Percentiles rank a stretch among this genome's conserved stretches.
phyloP scores from a whole-genome alignment of 768 basidiomycete species.

The Russula vinacea region DNA sequence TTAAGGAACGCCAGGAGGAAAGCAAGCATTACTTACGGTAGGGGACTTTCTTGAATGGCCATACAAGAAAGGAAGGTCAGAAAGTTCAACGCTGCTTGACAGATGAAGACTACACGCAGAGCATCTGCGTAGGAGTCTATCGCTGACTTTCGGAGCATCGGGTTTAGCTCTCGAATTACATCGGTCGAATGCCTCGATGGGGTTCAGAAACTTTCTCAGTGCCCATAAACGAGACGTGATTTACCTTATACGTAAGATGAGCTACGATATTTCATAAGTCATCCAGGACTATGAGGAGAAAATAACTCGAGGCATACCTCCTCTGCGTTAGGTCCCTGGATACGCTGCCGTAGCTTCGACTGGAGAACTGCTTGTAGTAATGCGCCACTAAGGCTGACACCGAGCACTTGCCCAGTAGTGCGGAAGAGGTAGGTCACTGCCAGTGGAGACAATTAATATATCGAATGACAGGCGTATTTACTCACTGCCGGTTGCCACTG shows the following conservation, averaged over 20 bases:
- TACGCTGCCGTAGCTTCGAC: conserved; percentile 63
- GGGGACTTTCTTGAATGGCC: conserved; percentile 70
- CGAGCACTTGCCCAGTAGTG: conserved; percentile 92
- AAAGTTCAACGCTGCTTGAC: conserved; percentile 65
- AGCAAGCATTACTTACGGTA: conserved; percentile 44
- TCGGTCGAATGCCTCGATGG: conserved; percentile 60
- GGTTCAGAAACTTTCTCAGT: conserved; percentile 4
- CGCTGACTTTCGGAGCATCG: conserved; percentile 55
- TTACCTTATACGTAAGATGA: conserved; percentile 69
- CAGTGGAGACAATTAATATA: conserved; percentile 46
- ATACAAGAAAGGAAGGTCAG: conserved; percentile 64
- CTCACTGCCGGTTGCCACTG: conserved; percentile 88
- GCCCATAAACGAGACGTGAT: conserved; percentile 28
- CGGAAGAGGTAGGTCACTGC: conserved; percentile 96
- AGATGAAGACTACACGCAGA: conserved; percentile 78
- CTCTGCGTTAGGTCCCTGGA: conserved; percentile 70
- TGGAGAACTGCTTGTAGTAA: conserved; percentile 78
- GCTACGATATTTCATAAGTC: conserved; percentile 42
- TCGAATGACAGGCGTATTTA: conserved; percentile 23
- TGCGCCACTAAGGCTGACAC: conserved; percentile 84
- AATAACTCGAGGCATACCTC: conserved; percentile 49
- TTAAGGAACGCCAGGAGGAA: neutral
- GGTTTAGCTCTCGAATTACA: conserved; percentile 64
- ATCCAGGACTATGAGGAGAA: conserved; percentile 19
- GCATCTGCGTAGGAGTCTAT: conserved; percentile 77